Base-by-base conservation (phyloP, 768 basidiomycete genomes). In the Lentinula guzmanii region DNA sequence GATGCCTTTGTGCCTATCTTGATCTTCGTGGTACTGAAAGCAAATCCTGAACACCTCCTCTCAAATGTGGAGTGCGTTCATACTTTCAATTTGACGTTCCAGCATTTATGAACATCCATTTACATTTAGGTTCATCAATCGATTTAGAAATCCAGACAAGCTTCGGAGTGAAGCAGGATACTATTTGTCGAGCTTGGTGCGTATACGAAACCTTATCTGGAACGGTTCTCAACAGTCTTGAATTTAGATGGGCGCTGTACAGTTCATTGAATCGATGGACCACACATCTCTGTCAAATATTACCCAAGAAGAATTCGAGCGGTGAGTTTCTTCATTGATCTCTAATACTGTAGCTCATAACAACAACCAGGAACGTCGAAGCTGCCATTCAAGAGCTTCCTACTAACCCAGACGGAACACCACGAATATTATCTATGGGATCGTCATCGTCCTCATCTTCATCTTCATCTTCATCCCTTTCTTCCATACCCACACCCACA, bases 181-280 rank as follows among this genome's bases (percentile, higher is more conserved):
- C 72, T 98, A 99, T 73, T 78, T 99, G 5, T 97, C 95, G 0
- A 96, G 93, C 75, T 80, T 99, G 58, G 95, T 95, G 66, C 67
- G 89, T 73, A 21, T 2, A 41, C 2, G 37, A 2, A 37, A 28
- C 63, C 0, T 28, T 3, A 24, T 7, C 6, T 34, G 4, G 7
- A 18, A 63, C 4, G 10, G 57, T 13, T 18, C 9, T 31, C 46
- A 48, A 54, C 58, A 21, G 16, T 54, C 10, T 34, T 28, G 10
- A 37, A 58, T 18, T 34, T 64, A 98, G 94, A 95, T 90, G 85
- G 97, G 94, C 3, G 94, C 97, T 2, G 92, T 98, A 39, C 91
- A 93, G 1, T 99, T 98, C 71, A 95, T 99, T 64, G 97, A 99
- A 74, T 92, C 94, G 0, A 95, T 99, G 93, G 97, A 98, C 70